These are phyloP conservation scores for Vitis rotundifolia DNA, from an alignment of 164 flowering plant species.

Conservation along the genomic window DNA sequence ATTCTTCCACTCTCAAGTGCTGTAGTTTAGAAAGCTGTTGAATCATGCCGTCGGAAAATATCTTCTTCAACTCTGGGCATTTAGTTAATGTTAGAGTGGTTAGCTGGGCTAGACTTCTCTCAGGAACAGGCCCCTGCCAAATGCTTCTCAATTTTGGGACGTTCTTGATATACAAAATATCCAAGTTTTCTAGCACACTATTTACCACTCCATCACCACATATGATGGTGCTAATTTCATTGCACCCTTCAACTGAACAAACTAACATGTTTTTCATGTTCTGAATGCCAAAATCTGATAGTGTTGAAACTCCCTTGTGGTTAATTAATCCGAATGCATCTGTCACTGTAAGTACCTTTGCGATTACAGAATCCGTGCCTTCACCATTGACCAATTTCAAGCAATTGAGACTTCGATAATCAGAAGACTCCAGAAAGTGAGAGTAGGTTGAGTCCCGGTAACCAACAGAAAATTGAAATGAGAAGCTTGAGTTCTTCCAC, in stretches of 20 bases:
- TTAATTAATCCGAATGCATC: constrained; percentile 12
- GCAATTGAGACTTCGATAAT: background rate
- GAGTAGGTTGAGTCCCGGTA: background rate
- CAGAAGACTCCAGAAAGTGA: background rate
- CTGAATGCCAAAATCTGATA: constrained; percentile 13
- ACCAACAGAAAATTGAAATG: constrained; percentile 18
- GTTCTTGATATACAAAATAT: background rate
- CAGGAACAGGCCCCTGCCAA: constrained; percentile 10
- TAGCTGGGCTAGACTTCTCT: background rate
- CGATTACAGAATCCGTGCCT: background rate
- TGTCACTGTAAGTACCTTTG: constrained; percentile 4
- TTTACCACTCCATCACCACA: background rate
- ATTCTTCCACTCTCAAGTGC: constrained; percentile 5
- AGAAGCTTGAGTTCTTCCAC: constrained; percentile 3
- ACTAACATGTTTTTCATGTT: background rate
- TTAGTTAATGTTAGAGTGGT: background rate
- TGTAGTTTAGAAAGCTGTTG: constrained; percentile 5
- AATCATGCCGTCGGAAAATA: constrained; percentile 4
- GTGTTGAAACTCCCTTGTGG: constrained; percentile 3
- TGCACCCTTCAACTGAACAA: constrained; percentile 16
- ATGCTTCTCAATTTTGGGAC: constrained; percentile 3
- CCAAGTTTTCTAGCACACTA: background rate
- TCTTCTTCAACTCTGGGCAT: constrained; percentile 9
- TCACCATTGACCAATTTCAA: constrained; percentile 5
- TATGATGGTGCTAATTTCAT: constrained; percentile 6